Evolutionary conservation across 495 filamentous ascomycete genomes (phyloP).

Genomic region (Neurospora sp.): DNA sequence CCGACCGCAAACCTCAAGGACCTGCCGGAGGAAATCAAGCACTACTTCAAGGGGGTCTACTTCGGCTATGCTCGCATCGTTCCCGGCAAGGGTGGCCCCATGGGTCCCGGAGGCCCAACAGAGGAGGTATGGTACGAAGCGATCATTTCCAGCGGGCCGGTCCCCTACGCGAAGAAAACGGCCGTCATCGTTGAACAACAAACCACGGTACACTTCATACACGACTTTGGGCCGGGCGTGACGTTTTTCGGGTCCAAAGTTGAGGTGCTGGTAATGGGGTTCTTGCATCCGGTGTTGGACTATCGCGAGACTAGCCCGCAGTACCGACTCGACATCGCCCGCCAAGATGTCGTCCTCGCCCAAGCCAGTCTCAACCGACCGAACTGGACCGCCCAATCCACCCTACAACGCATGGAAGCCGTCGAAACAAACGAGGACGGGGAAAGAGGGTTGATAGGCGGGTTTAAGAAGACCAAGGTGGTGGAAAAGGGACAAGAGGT

Average conservation of each 20-base stretch:
- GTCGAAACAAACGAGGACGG: conserved; percentile 18
- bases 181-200: conserved; percentile 28
- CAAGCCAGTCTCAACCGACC: conserved; percentile 43
- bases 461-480: conserved; percentile 27
- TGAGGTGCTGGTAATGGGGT: conserved; percentile 47
- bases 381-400: conserved; percentile 40
- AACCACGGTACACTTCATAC: conserved; percentile 34
- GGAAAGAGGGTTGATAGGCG: conserved; percentile 25
- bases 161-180: conserved; percentile 25
- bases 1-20: conserved; percentile 33
- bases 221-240: conserved; percentile 32
- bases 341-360: conserved; percentile 39
- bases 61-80: conserved; percentile 50
- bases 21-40: conserved; percentile 33
- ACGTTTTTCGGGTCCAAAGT: conserved; percentile 31
- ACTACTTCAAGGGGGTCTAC: conserved; percentile 48
- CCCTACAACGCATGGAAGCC: conserved; percentile 10
- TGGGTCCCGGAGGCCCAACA: background rate
- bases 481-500: conserved; percentile 20
- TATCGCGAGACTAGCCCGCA: conserved; percentile 23
- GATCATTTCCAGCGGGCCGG: conserved; percentile 42
- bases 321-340: conserved; percentile 31
- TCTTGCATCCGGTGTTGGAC: conserved; percentile 29
- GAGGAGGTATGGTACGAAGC: conserved; percentile 39
- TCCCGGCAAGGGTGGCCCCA: background rate